phyloP scores from a whole-genome alignment of 805 yeast species.

The Brettanomyces anomalus region DNA sequence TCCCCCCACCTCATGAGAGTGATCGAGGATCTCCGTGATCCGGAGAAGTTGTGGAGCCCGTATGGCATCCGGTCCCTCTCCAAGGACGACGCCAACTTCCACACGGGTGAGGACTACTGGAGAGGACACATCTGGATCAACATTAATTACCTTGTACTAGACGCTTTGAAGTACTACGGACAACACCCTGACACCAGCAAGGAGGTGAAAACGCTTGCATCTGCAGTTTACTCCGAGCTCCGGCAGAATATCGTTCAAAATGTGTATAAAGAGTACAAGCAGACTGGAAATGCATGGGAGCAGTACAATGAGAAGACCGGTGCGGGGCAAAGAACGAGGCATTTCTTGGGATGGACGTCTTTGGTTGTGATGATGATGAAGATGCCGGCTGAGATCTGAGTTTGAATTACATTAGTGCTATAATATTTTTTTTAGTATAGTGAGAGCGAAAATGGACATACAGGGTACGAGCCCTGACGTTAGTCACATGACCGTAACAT shows the following conservation, averaged over 20 bases:
- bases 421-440: no score
- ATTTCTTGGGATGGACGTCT: slow-evolving; percentile 93
- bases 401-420: neutral
- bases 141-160: slow-evolving; percentile 76
- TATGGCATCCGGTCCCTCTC: slow-evolving; percentile 81
- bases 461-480: no score
- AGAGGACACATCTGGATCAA: slow-evolving; percentile 91
- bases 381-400: slow-evolving; percentile 47
- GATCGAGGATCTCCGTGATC: slow-evolving; percentile 53
- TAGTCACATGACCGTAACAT: no score
- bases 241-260: slow-evolving; percentile 62
- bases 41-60: slow-evolving; percentile 65
- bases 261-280: slow-evolving; percentile 57
- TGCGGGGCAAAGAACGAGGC: slow-evolving; percentile 69
- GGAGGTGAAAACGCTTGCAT: slow-evolving; percentile 30
- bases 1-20: slow-evolving; percentile 37
- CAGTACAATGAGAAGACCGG: slow-evolving; percentile 80
- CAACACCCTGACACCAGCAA: slow-evolving; percentile 21
- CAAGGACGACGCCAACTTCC: slow-evolving; percentile 52
- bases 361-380: slow-evolving; percentile 72
- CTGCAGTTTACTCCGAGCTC: slow-evolving; percentile 45
- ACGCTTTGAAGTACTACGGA: slow-evolving; percentile 53
- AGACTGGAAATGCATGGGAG: slow-evolving; percentile 83
- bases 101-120: slow-evolving; percentile 89
- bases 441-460: no score